Conservation (phyloP, 2,329 filamentous ascomycete species). For the Capronia americana region DNA sequence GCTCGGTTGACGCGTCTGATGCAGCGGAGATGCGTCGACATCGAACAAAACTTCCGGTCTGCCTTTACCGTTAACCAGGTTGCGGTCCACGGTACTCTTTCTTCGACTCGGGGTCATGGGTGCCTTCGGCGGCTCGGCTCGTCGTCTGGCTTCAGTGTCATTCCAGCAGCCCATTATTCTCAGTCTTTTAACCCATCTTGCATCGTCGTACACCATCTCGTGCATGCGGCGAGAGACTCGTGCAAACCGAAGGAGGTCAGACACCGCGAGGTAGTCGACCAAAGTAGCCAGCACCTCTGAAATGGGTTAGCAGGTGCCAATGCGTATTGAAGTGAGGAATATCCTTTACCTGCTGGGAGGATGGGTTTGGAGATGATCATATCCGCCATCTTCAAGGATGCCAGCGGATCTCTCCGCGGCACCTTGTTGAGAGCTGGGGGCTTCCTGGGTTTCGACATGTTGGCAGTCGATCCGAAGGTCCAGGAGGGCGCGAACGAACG, state of each 20-base stretch:
- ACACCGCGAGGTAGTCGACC: conserved; percentile 84
- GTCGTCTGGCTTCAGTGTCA: conserved; percentile 78
- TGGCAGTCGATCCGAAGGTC: background rate
- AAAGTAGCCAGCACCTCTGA: conserved; percentile 86
- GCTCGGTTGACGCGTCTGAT: conserved; percentile 24
- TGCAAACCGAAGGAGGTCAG: conserved; percentile 85
- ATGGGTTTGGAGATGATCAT: conserved; percentile 79
- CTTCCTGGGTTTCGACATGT: conserved; percentile 58
- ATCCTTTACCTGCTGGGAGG: conserved; percentile 74
- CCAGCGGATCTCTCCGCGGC: conserved; percentile 64
- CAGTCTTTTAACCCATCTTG: conserved; percentile 86
- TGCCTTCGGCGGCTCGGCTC: conserved; percentile 27
- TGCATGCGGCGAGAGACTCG: conserved; percentile 83
- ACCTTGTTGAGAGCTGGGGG: conserved; percentile 44
- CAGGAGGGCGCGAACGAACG: background rate
- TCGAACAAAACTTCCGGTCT: conserved; percentile 38
- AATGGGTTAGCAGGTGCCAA: conserved; percentile 39
- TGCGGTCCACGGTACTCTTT: conserved; percentile 34
- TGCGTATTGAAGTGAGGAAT: conserved; percentile 18
- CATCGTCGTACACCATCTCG: conserved; percentile 99
- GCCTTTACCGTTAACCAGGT: conserved; percentile 39
- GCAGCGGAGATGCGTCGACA: conserved; percentile 25
- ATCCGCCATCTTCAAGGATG: conserved; percentile 78
- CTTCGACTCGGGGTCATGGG: conserved; percentile 27
- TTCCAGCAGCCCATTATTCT: conserved; percentile 92